Conservation (phyloP, 306 rosid genomes). For the Dicorynia guianensis region DNA sequence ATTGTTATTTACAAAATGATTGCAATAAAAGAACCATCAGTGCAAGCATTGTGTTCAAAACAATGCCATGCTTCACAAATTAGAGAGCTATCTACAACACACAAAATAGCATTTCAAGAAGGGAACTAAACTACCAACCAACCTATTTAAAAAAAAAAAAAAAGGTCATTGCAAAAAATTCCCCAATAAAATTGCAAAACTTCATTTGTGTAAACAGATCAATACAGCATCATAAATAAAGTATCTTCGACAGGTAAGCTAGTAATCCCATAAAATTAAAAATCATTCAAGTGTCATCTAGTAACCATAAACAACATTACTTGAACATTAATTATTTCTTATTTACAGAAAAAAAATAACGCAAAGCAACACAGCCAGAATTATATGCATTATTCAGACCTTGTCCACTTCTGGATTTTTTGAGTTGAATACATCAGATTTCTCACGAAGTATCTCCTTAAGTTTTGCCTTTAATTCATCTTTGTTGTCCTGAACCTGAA, state of each 20-base stretch:
- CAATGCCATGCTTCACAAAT: constrained; percentile 4
- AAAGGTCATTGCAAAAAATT: too few relatives aligned
- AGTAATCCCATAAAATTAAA: not conserved
- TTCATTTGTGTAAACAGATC: not conserved
- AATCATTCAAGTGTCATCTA: not conserved
- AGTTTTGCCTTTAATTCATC: constrained; percentile 83
- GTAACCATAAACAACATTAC: not conserved
- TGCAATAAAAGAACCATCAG: not conserved
- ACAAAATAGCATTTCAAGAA: not conserved
- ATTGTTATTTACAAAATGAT: not conserved
- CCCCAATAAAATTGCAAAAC: not conserved
- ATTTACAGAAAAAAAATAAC: constrained; percentile 23
- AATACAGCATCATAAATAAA: not conserved
- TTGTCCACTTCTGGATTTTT: constrained; percentile 70
- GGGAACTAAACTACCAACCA: not conserved
- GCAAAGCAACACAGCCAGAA: constrained; percentile 13
- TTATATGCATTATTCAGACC: constrained; percentile 49
- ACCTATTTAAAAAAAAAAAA: not conserved
- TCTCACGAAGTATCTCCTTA: constrained; percentile 82
- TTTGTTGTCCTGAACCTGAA: constrained; percentile 75
- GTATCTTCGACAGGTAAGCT: not conserved
- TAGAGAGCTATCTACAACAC: not conserved
- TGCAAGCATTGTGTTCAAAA: not conserved
- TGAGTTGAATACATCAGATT: constrained; percentile 86
- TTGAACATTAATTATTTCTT: not conserved